These are phyloP conservation scores for Hypholoma sublateritium DNA, from an alignment of 768 basidiomycete genomes.

Conservation along the genomic window DNA sequence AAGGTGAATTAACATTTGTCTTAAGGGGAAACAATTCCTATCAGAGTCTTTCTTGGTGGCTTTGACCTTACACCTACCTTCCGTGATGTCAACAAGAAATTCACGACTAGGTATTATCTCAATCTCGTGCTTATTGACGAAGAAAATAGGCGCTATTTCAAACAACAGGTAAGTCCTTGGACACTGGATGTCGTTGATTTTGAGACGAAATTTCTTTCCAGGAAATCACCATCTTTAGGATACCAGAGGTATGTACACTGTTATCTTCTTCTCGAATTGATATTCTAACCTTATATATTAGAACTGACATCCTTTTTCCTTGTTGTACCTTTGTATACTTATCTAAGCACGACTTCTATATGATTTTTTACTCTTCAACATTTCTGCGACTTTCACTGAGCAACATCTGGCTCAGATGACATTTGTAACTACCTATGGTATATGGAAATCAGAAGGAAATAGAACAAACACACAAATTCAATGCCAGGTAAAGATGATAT, in stretches of 20 bases:
- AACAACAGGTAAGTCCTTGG: slow-evolving; percentile 71
- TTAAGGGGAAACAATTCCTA: slow-evolving; percentile 95
- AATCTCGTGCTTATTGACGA: slow-evolving; percentile 98
- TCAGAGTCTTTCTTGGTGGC: slow-evolving; percentile 94
- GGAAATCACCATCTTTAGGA: slow-evolving; percentile 90
- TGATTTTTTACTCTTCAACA: background rate
- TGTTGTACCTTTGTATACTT: slow-evolving; percentile 18
- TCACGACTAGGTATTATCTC: slow-evolving; percentile 94
- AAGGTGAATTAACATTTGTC: background rate
- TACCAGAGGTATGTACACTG: slow-evolving; percentile 67
- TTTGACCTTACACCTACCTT: slow-evolving; percentile 99
- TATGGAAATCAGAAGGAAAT: slow-evolving; percentile 1
- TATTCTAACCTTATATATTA: background rate
- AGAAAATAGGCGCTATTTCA: slow-evolving; percentile 97
- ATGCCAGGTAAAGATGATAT: background rate
- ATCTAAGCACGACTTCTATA: slow-evolving; percentile 12
- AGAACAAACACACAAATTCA: background rate
- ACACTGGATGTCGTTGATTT: background rate
- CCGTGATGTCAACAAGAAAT: slow-evolving; percentile 99
- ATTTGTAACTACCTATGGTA: background rate
- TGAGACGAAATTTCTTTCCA: slow-evolving; percentile 21
- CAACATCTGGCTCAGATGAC: background rate
- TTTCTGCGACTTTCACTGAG: background rate
- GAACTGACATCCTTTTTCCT: slow-evolving; percentile 15
- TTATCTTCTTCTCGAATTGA: background rate